Evolutionary conservation across 1,284 basidiomycete genomes (phyloP).

Genomic region (Malassezia brasiliensis): DNA sequence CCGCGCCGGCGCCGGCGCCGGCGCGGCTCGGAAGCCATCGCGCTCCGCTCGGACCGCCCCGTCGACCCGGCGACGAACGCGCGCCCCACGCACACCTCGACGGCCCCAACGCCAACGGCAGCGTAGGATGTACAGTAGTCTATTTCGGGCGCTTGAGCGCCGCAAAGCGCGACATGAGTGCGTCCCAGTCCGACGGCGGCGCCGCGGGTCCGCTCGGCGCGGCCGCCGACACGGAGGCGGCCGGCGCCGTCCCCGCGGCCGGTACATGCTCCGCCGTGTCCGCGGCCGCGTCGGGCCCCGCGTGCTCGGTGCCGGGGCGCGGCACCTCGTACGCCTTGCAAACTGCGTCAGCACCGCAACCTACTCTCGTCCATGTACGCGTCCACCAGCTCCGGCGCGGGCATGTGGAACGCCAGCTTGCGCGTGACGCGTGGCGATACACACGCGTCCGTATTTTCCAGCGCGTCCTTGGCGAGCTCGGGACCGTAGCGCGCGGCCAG

Average conservation of each 20-base stretch:
- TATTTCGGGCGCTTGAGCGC: conserved; percentile 19
- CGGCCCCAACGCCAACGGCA: background rate
- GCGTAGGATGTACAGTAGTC: background rate
- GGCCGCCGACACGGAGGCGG: conserved; percentile 5
- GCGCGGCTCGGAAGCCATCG: conserved; percentile 8
- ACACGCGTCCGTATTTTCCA: conserved; percentile 70
- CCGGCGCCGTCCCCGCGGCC: background rate
- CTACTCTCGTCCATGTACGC: conserved; percentile 36
- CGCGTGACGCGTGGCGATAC: conserved; percentile 67
- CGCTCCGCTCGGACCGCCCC: background rate
- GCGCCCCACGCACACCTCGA: background rate
- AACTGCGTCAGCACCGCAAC: conserved; percentile 10
- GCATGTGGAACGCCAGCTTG: conserved; percentile 64
- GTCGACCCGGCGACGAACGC: background rate
- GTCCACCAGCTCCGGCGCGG: conserved; percentile 66
- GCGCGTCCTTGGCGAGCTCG: conserved; percentile 66
- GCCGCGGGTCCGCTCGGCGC: conserved; percentile 6
- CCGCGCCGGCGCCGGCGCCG: conserved; percentile 32
- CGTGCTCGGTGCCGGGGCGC: conserved; percentile 10
- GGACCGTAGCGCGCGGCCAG: conserved; percentile 86
- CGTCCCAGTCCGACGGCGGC: conserved; percentile 21
- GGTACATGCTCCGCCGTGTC: too few species aligned
- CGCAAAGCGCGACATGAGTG: conserved; percentile 26
- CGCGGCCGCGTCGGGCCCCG: too few species aligned
- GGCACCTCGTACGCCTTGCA: conserved; percentile 38